Base-by-base conservation (phyloP, 106 monocot genomes). In the Acanthochlamys bracteata region DNA sequence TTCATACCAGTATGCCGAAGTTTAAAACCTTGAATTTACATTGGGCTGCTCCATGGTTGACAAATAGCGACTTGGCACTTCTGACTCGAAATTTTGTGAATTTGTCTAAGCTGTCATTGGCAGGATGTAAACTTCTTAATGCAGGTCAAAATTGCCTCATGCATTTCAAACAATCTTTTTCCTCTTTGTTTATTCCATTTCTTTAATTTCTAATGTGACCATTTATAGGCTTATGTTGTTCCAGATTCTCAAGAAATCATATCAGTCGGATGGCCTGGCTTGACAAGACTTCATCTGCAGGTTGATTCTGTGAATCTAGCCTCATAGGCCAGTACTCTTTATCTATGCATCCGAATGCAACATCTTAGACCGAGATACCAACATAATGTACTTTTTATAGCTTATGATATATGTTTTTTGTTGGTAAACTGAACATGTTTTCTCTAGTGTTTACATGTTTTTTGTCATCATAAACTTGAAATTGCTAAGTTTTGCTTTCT, bases 51-150 rank as follows among this genome's bases (percentile, higher is more conserved):
- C 83, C 76, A 60, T 86, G 80, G 80, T 78, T 91, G 75, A 86
- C 83, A 70, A 86, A 91, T 74, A 53, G 73, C 45, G 83, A 86
- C 57, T 72, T 91, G 69, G 24, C 39, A 41, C 21, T 81, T 60
- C 64, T 91, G 42, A 71, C 83, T 42, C 52, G 76, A 40, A 86
- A 76, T 49, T 86, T 64, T 58, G 24, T 71, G 13, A 81, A 72
- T 72, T 53, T 91, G 43, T 62, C 71, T 57, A 78, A 80, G 59
- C 68, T 91, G 55, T 86, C 80, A 23, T 69, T 91, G 65, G 76
- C 90, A 47, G 90, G 86, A 19, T 91, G 90, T 61, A 83, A 78
- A 59, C 81, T 83, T 74, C 86, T 91, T 68, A 67, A 77, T 68
- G 64, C 90, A 67, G 79, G 84, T 84, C 64, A 25, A 40, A 54